A percentile compares a stretch with the other conserved stretches of the same genome.
These are phyloP conservation scores for Zygotorulaspora florentina DNA, from an alignment of 805 yeast species.

Conservation along the genomic window DNA sequence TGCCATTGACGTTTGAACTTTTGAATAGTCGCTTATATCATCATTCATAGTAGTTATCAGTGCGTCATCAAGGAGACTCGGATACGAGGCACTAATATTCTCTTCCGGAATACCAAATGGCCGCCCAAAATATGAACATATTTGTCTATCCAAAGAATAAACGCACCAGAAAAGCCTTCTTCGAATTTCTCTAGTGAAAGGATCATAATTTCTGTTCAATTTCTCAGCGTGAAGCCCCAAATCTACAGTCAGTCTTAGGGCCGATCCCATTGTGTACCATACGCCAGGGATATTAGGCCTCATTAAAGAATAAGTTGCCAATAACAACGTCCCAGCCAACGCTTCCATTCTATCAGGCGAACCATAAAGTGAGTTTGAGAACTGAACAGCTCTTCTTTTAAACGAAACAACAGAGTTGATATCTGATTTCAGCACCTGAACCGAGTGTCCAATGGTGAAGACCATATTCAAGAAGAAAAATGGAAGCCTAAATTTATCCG, in stretches of 20 bases:
- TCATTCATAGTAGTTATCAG: constrained; percentile 41
- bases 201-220: constrained; percentile 40
- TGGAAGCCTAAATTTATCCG: constrained; percentile 46
- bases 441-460: constrained; percentile 77
- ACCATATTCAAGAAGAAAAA: constrained; percentile 70
- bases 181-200: constrained; percentile 61
- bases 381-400: constrained; percentile 58
- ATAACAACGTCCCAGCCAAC: constrained; percentile 63
- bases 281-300: constrained; percentile 86
- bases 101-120: constrained; percentile 90
- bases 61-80: constrained; percentile 72
- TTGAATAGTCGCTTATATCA: constrained; percentile 39
- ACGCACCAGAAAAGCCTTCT: constrained; percentile 86
- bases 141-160: constrained; percentile 79
- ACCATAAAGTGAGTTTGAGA: constrained; percentile 52
- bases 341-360: constrained; percentile 63
- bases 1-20: constrained; percentile 40
- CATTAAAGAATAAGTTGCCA: constrained; percentile 75
- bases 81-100: constrained; percentile 64
- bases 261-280: constrained; percentile 87
- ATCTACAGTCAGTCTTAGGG: constrained; percentile 75
- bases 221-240: constrained; percentile 76
- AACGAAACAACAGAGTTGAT: constrained; percentile 65
- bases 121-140: constrained; percentile 79
- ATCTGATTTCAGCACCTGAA: constrained; percentile 63